Conservation (phyloP, 768 basidiomycete species). For the Multifurca ochricompacta region DNA sequence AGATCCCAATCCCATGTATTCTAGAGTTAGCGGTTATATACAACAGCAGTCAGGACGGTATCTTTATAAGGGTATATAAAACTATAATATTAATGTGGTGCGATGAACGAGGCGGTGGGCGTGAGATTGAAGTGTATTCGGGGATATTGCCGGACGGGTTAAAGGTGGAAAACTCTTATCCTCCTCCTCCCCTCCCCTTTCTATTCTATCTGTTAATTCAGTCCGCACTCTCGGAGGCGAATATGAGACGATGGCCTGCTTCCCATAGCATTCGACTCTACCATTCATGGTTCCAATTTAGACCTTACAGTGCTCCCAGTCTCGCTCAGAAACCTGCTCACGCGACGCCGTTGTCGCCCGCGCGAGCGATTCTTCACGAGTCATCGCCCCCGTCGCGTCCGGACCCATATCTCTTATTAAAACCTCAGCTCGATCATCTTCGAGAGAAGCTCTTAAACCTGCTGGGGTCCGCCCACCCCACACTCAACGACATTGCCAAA, state of each 20-base stretch:
- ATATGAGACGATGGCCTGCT: slow-evolving; percentile 13
- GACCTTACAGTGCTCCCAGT: slow-evolving; percentile 4
- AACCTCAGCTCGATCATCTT: slow-evolving; percentile 63
- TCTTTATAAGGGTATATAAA: slow-evolving; percentile 13
- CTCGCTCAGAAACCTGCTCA: slow-evolving; percentile 14
- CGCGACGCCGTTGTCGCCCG: not conserved
- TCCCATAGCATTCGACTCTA: slow-evolving; percentile 4
- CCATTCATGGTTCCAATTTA: not conserved
- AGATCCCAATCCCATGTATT: slow-evolving; percentile 8
- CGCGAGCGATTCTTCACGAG: not conserved
- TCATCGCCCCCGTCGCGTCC: slow-evolving; percentile 25
- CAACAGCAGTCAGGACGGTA: slow-evolving; percentile 2
- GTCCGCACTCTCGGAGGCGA: not conserved
- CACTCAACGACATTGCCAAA: slow-evolving; percentile 78
- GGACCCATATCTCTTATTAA: slow-evolving; percentile 67
- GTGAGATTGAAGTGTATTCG: not conserved
- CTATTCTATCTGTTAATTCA: too few species aligned
- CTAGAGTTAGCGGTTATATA: slow-evolving; percentile 1
- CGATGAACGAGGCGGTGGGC: not conserved
- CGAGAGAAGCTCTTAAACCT: slow-evolving; percentile 66
- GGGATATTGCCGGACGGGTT: not conserved
- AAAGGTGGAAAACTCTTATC: not conserved
- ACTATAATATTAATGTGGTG: not conserved
- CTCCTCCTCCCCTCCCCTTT: too few species aligned
- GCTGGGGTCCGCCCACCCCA: slow-evolving; percentile 83